Evolutionary conservation across 495 filamentous ascomycete species (phyloP).

Genomic region (Diplogelasinospora grovesii): DNA sequence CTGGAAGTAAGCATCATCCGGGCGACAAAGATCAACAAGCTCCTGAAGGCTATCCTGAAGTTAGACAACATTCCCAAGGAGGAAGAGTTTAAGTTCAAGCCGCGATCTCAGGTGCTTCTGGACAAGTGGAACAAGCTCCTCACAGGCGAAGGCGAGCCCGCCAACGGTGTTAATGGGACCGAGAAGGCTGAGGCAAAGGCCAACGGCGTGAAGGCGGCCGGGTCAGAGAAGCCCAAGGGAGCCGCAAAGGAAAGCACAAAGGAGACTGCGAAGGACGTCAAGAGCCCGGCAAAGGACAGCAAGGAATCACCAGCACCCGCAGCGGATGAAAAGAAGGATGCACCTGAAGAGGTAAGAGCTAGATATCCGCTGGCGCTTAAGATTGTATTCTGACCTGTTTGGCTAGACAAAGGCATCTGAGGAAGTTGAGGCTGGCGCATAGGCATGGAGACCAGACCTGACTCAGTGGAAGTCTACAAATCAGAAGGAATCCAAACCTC

Average conservation of each 20-base stretch:
- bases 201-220: constrained; percentile 40
- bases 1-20: constrained; percentile 82
- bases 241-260: constrained; percentile 19
- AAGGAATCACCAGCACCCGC: constrained; percentile 8
- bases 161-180: constrained; percentile 14
- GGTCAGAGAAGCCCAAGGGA: constrained; percentile 25
- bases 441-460: too few relatives aligned
- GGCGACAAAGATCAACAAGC: constrained; percentile 88
- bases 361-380: too few relatives aligned
- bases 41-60: constrained; percentile 84
- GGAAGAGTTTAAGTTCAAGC: constrained; percentile 76
- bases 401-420: constrained; percentile 16
- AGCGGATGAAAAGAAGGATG: constrained; percentile 24
- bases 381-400: background rate
- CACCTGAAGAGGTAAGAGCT: constrained; percentile 29
- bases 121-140: constrained; percentile 78
- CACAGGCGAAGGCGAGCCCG: constrained; percentile 40
- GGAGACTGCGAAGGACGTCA: constrained; percentile 11
- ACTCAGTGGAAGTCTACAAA: too few relatives aligned
- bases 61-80: constrained; percentile 74
- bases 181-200: too few relatives aligned
- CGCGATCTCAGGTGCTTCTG: constrained; percentile 64
- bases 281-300: constrained; percentile 9
- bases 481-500: too few relatives aligned
- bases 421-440: constrained; percentile 22